A percentile compares a stretch with the other conserved stretches of the same genome.
Conservation (phyloP, 2,329 filamentous ascomycete species). For the Cordyceps tenuipes region DNA sequence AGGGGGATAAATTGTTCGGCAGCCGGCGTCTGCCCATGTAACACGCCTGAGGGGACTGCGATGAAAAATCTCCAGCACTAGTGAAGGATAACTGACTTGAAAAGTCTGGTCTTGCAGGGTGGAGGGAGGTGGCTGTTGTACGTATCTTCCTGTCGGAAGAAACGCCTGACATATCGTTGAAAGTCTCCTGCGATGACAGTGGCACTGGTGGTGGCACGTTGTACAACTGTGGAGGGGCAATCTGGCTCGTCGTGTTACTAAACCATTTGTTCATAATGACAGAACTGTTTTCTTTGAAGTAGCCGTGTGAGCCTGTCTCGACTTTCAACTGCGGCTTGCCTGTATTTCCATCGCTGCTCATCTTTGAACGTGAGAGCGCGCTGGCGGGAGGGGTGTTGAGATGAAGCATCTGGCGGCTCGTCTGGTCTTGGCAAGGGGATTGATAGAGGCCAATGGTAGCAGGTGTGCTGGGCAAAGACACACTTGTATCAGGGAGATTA, state of each 20-base stretch:
- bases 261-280: conserved; percentile 8
- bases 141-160: neutral
- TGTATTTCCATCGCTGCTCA: neutral
- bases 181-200: conserved; percentile 6
- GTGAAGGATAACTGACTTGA: neutral
- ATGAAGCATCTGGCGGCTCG: conserved; percentile 2
- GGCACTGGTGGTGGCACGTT: conserved; percentile 7
- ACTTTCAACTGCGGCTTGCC: neutral
- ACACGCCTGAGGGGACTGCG: neutral
- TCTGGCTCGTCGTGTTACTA: neutral
- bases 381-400: conserved; percentile 3
- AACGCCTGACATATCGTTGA: neutral
- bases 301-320: neutral
- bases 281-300: conserved; percentile 7
- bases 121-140: neutral
- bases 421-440: neutral
- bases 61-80: neutral
- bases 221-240: conserved; percentile 9
- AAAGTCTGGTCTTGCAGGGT: neutral
- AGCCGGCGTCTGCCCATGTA: neutral
- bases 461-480: neutral
- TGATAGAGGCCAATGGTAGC: conserved; percentile 3
- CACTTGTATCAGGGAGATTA: neutral
- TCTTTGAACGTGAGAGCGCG: neutral
- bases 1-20: neutral